These are phyloP conservation scores for Microascus cirrosus DNA, from an alignment of 2,329 filamentous ascomycete species.

Conservation along the genomic window DNA sequence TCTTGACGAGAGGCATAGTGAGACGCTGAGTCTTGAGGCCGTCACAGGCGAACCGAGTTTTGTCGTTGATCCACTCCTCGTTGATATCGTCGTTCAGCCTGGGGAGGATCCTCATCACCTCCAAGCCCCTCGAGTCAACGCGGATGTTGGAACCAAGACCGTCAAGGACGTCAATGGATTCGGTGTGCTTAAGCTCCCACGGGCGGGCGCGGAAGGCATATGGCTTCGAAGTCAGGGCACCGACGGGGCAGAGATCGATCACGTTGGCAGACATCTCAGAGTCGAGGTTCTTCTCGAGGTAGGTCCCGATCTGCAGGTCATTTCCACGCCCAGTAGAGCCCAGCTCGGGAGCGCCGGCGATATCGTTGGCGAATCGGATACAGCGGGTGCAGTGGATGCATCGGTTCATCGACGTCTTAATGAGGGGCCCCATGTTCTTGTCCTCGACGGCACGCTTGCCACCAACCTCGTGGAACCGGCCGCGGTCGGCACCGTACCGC, in stretches of 20 bases:
- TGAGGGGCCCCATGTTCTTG: constrained; percentile 95
- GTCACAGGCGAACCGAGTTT: constrained; percentile 91
- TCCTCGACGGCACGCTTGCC: constrained; percentile 98
- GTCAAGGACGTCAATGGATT: constrained; percentile 90
- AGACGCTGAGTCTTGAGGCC: constrained; percentile 92
- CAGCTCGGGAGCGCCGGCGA: constrained; percentile 90
- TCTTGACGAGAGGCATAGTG: constrained; percentile 81
- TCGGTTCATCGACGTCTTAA: constrained; percentile 99
- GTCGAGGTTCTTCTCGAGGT: constrained; percentile 87
- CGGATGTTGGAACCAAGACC: constrained; percentile 90
- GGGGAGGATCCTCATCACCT: constrained; percentile 91
- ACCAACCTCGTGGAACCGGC: constrained; percentile 88
- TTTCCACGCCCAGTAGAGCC: constrained; percentile 93
- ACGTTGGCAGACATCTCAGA: constrained; percentile 94
- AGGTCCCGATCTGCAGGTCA: constrained; percentile 95
- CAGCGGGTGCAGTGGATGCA: constrained; percentile 99
- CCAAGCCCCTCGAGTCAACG: constrained; percentile 82
- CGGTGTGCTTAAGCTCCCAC: constrained; percentile 94
- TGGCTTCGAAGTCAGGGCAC: constrained; percentile 91
- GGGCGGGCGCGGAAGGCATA: constrained; percentile 95
- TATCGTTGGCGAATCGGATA: constrained; percentile 93
- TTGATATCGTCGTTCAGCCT: constrained; percentile 96
- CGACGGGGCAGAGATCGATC: constrained; percentile 95
- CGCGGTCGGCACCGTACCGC: constrained; percentile 92
- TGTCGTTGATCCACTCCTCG: constrained; percentile 99